Evolutionary conservation across 1,284 basidiomycete genomes (phyloP).

Genomic region (Cutaneotrichosporon arboriforme): DNA sequence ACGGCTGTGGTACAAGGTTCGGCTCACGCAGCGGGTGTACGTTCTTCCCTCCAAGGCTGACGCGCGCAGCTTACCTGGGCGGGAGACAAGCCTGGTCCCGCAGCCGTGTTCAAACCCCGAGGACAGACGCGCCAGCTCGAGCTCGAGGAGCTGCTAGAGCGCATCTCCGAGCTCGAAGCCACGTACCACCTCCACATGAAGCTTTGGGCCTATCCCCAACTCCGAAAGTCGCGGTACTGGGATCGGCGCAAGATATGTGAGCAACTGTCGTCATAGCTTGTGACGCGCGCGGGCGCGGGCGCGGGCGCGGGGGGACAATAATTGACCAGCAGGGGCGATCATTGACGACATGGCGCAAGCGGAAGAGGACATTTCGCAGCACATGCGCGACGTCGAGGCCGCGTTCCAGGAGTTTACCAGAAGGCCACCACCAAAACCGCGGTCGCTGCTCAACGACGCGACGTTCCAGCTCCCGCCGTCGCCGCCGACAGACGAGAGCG

Average conservation of each 20-base stretch:
- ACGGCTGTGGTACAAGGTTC: too few relatives aligned
- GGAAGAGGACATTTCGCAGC: not conserved
- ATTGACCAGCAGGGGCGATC: constrained; percentile 2
- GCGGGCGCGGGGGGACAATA: not conserved
- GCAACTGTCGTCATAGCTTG: not conserved
- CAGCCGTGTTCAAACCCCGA: too few relatives aligned
- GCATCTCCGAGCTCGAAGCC: constrained; percentile 4
- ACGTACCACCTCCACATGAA: constrained; percentile 2
- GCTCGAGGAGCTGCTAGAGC: constrained; percentile 3
- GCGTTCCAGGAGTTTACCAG: not conserved
- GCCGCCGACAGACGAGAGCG: not conserved
- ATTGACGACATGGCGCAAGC: constrained; percentile 2
- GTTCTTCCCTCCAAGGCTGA: too few relatives aligned
- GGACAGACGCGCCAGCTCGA: too few relatives aligned
- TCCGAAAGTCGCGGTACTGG: constrained; percentile 8
- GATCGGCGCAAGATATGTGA: constrained; percentile 7
- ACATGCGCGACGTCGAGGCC: constrained; percentile 1
- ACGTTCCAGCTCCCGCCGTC: not conserved
- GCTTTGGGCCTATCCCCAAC: constrained; percentile 3
- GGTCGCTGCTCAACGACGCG: not conserved
- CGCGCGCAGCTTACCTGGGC: too few relatives aligned
- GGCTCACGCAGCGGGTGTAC: too few relatives aligned
- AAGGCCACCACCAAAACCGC: not conserved
- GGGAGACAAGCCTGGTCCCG: too few relatives aligned
- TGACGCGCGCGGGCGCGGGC: too few relatives aligned